Base-by-base conservation (phyloP, 805 yeast species). In the Grigorovia transvaalensis region DNA sequence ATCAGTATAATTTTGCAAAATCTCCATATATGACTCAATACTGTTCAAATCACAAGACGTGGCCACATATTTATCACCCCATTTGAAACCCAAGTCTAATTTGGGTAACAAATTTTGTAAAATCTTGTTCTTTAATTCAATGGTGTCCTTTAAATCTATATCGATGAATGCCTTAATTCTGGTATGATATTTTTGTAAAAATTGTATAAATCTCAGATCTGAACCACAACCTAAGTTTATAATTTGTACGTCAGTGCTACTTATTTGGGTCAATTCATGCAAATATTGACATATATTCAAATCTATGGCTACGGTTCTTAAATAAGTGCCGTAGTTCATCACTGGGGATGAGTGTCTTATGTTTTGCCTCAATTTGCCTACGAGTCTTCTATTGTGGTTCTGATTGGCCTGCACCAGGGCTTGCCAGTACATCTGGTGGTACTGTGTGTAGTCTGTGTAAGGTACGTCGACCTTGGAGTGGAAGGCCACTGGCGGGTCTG, bases 151-250 rank as follows among this genome's bases (percentile, higher is more conserved):
- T 52, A 74, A 80, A 60, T 80, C 85, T 29, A 80, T 58, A 56
- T 80, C 85, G 20, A 75, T 57, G 55, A 73, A 77, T 8, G 56
- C 62, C 5, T 40, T 29, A 29, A 75, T 54, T n/a, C 58, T 50
- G 4, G 62, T 53, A n/a, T 52, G 49, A 12, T 20, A 12, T 19
- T 61, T 45, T 8, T 60, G 41, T 15, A 79, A 59, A 8, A 74
- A 56, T 8, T 66, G 67, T 52, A 78, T 72, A 44, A 70, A 68
- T 55, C 84, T 65, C 7, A 84, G 76, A 48, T 87, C 90, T 0
- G 88, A 74, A 1, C 84, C 85, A 44, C 86, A 80, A 48, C 87
- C 88, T 62, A 84, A 76, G 50, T 81, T 82, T 2, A 84, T 64
- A 6, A 79, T 79, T 65, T 84, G 87, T 41, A 78, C 66, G 3